Evolutionary conservation across 1,284 basidiomycete species (phyloP).

Genomic region (Cryptococcus deneoformans): DNA sequence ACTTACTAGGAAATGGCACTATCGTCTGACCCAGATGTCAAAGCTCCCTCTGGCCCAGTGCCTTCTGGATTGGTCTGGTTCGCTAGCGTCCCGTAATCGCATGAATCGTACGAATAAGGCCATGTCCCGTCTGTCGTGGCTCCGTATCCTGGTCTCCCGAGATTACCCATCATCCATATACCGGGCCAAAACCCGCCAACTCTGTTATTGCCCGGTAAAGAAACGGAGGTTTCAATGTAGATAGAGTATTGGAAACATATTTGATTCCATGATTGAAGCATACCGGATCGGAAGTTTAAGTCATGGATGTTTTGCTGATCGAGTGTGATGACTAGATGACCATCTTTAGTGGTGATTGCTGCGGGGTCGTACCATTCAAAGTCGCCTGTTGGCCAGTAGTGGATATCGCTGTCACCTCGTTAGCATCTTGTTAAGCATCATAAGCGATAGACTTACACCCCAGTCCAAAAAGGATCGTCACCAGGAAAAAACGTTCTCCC

Average conservation of each 20-base stretch:
- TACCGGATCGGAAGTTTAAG: conserved; percentile 65
- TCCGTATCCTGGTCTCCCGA: conserved; percentile 51
- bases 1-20: conserved; percentile 34
- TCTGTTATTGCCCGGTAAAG: conserved; percentile 37
- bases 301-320: conserved; percentile 64
- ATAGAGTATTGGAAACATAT: conserved; percentile 46
- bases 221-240: conserved; percentile 43
- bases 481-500: conserved; percentile 56
- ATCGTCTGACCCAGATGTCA: conserved; percentile 38
- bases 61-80: conserved; percentile 49
- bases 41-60: conserved; percentile 43
- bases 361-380: conserved; percentile 65
- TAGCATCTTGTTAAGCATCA: too few species aligned
- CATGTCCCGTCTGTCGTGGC: conserved; percentile 66
- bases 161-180: conserved; percentile 52
- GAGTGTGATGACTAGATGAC: conserved; percentile 78
- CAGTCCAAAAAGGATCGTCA: conserved; percentile 54
- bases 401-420: conserved; percentile 34
- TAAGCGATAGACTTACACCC: conserved; percentile 18
- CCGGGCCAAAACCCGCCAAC: conserved; percentile 55
- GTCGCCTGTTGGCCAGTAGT: conserved; percentile 50
- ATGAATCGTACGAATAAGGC: conserved; percentile 53
- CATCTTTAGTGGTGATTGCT: conserved; percentile 73
- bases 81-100: conserved; percentile 42
- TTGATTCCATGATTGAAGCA: conserved; percentile 56